Conservation (phyloP, 78 protist genomes). For the Dictyostelium capitatum region DNA sequence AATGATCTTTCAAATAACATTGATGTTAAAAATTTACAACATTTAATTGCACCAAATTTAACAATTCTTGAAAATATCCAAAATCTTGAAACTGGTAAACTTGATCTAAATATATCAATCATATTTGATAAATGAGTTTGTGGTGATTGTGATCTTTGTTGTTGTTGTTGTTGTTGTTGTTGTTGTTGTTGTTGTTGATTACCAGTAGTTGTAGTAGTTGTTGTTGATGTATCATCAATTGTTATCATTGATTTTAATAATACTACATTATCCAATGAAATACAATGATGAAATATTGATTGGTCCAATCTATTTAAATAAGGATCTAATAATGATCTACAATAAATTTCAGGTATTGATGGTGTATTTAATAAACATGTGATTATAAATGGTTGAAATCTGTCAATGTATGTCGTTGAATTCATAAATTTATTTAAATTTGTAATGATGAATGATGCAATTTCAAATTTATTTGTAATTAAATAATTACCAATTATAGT, state of each 20-base stretch:
- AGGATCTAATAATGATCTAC: not conserved
- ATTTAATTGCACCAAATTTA: constrained; percentile 1
- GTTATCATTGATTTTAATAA: not conserved
- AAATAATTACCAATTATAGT: not conserved
- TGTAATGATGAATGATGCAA: not conserved
- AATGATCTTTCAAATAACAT: not conserved
- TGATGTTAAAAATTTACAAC: not conserved
- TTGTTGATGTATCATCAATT: not conserved
- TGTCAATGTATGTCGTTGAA: not conserved
- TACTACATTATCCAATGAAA: constrained; percentile 1
- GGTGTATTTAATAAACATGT: not conserved
- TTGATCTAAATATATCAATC: not conserved
- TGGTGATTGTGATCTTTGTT: not conserved
- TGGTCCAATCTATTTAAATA: not conserved
- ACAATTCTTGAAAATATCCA: constrained; percentile 6
- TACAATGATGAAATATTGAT: not conserved
- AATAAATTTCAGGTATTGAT: not conserved
- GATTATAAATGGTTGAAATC: not conserved
- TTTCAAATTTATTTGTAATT: not conserved
- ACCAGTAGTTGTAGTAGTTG: not conserved
- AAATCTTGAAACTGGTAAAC: not conserved
- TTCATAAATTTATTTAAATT: not conserved
- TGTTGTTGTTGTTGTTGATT: not conserved
- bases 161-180: not conserved
- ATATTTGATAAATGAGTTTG: not conserved